Percentiles rank a stretch among this genome's conserved stretches.
phyloP scores from a whole-genome alignment of 148 eudicot species.

The Dianthus caryophyllus region DNA sequence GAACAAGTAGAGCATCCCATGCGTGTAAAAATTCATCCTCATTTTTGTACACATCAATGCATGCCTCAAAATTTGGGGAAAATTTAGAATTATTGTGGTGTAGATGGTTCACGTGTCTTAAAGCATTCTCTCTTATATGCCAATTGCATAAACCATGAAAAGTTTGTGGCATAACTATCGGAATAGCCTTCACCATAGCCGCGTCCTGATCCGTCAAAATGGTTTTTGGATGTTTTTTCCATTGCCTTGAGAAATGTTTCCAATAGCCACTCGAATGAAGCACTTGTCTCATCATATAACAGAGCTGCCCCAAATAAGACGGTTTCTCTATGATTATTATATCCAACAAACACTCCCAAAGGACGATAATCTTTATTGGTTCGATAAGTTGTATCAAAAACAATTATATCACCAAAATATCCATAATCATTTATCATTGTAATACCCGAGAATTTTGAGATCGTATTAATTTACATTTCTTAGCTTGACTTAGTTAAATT shows the following conservation, averaged over 20 bases:
- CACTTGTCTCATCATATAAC: slow-evolving; percentile 32
- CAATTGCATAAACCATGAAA: slow-evolving; percentile 33
- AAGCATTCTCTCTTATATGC: no score
- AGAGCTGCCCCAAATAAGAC: slow-evolving; percentile 29
- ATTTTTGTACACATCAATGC: slow-evolving; percentile 22
- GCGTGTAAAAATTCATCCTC: no score
- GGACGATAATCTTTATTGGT: slow-evolving; percentile 28
- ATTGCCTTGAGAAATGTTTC: slow-evolving; percentile 28
- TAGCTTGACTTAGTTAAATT: no score
- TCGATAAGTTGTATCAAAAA: slow-evolving; percentile 17
- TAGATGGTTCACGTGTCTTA: slow-evolving; percentile 18
- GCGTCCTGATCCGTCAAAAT: slow-evolving; percentile 27
- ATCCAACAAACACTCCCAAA: slow-evolving; percentile 28
- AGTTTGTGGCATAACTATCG: slow-evolving; percentile 25
- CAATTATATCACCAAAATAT: no score
- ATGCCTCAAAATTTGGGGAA: slow-evolving; percentile 19
- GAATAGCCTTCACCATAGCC: slow-evolving; percentile 24
- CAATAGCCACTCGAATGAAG: slow-evolving; percentile 31
- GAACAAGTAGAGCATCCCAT: no score
- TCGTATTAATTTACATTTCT: no score
- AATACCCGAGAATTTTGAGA: no score
- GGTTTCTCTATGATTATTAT: slow-evolving; percentile 31
- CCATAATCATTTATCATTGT: no score
- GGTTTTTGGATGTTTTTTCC: slow-evolving; percentile 33
- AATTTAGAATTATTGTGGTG: slow-evolving; percentile 14